Evolutionary conservation across 768 basidiomycete genomes (phyloP), one percentile per base, ranked within the genome.

Genomic region (Hygrophorus pudorinus): DNA sequence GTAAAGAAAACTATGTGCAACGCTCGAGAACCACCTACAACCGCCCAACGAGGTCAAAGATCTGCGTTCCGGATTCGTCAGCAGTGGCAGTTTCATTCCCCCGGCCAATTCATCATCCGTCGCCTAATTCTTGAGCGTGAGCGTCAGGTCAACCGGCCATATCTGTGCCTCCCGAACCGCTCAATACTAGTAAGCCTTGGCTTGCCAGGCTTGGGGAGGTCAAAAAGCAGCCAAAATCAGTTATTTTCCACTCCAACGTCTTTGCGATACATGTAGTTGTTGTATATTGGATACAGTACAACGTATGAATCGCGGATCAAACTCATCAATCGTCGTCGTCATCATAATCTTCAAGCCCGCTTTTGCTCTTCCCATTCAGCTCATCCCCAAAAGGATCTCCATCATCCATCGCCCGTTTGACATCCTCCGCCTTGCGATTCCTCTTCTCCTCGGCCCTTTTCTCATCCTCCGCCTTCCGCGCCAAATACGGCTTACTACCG

Each of bases 401-500:
- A 16, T 71, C 68, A 39, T 70, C 69, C 53, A 70, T 60, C 1
- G 63, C 62, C 46, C 64, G 68, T 36, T 68, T 65, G 8, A 65
- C 55, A 24, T 76, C 70, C 18, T 62, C 63, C 12, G 75, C 79
- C 55, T 83, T 85, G 53, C 72, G 75, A 35, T 60, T 72, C 45
- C 87, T 68, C 59, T 85, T 90, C 48, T 74, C 76, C 49, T 77
- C 77, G 1, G 79, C 81, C 54, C 72, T 74, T 43, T 66, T 75
- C 53, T 87, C 85, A 45, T 80, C 78, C 52, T 79, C 81, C n/a
- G 70, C 76, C 51, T 77, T 79, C 58, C 78, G 80, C 16, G 76
- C 75, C 18, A 81, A 59, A 59, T 84, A 91, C 2, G 87, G 84
- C 48, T 78, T 81, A 49, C 81, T 94, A n/a, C 91, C 92, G 10